Evolutionary conservation across 768 basidiomycete genomes (phyloP).

Genomic region (Obba rivulosa): DNA sequence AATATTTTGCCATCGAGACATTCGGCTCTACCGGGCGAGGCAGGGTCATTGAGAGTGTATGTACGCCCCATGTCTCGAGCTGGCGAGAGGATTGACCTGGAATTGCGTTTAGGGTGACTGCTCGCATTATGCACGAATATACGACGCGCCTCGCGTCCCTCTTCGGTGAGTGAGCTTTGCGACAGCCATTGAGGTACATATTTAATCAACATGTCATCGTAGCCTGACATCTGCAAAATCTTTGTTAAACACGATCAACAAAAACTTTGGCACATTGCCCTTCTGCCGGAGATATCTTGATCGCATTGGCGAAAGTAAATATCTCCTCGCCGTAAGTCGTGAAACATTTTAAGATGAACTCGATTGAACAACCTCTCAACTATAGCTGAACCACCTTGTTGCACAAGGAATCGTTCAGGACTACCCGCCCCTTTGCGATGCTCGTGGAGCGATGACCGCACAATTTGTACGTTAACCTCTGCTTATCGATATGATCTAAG

Average conservation of each 20-base stretch:
- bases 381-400: conserved; percentile 85
- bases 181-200: neutral
- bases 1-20: conserved; percentile 98
- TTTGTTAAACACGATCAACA: conserved; percentile 81
- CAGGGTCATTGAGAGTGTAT: conserved; percentile 74
- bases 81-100: conserved; percentile 1
- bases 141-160: conserved; percentile 66
- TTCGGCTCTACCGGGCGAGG: conserved; percentile 97
- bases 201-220: neutral
- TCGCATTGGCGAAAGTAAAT: conserved; percentile 86
- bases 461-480: conserved; percentile 63
- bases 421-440: conserved; percentile 90
- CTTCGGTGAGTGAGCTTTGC: conserved; percentile 52
- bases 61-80: conserved; percentile 1
- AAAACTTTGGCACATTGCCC: conserved; percentile 91
- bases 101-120: conserved; percentile 64
- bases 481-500: neutral
- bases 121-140: conserved; percentile 83
- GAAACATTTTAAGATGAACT: neutral
- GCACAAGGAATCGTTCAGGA: conserved; percentile 82
- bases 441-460: conserved; percentile 85
- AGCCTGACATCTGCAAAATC: conserved; percentile 84
- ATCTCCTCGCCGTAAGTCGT: conserved; percentile 74
- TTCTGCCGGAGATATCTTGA: conserved; percentile 96
- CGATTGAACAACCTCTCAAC: conserved; percentile 1